phyloP scores from a whole-genome alignment of 129 eudicot species.

The Helichrysum umbraculigerum region DNA sequence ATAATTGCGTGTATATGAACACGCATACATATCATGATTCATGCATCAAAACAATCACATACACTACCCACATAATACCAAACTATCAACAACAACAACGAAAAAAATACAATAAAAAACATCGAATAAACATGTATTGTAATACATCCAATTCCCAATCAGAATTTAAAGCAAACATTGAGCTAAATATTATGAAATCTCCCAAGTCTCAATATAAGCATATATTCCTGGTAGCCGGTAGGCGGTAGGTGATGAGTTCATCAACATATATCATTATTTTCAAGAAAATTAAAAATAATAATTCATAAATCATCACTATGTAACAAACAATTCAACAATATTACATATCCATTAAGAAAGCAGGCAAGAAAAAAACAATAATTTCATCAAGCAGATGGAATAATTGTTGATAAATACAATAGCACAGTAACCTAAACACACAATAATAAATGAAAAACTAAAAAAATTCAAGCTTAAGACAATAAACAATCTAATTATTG shows the following conservation, averaged over 20 bases:
- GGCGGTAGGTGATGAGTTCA: conserved; percentile 12
- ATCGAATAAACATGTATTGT: conserved; percentile 12
- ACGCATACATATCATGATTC: neutral
- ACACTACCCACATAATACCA: conserved; percentile 10
- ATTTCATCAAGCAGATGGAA: neutral
- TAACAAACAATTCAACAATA: conserved; percentile 15
- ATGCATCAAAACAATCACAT: conserved; percentile 18
- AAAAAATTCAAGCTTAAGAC: neutral
- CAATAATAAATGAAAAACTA: neutral
- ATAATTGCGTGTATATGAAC: neutral
- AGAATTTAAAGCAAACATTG: neutral
- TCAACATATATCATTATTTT: neutral
- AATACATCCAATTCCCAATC: conserved; percentile 7
- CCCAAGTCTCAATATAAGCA: neutral
- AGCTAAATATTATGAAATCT: neutral
- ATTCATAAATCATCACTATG: neutral
- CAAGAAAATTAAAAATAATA: neutral
- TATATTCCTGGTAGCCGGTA: conserved; percentile 17
- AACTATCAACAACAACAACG: neutral
- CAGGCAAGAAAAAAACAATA: neutral
- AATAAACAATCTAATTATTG: neutral
- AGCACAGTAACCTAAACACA: neutral
- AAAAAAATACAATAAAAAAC: neutral
- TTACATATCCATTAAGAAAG: neutral
- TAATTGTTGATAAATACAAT: neutral